These are phyloP conservation scores for Tricholoma matsutake DNA, from an alignment of 768 basidiomycete species.

Conservation along the genomic window DNA sequence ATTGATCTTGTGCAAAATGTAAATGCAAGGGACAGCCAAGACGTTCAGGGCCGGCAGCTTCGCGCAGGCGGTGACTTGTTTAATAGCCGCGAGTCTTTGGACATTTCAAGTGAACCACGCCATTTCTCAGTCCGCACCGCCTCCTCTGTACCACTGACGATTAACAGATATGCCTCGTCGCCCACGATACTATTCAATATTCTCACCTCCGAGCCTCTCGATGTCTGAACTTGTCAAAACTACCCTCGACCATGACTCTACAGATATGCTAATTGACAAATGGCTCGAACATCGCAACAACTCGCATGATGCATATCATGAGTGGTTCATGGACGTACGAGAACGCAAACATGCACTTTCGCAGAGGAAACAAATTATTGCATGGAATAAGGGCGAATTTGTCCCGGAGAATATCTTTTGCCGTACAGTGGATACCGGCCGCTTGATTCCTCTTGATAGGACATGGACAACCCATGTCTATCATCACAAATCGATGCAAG, in stretches of 20 bases:
- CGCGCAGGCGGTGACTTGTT: slow-evolving; percentile 22
- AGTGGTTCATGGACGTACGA: slow-evolving; percentile 71
- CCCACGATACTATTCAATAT: slow-evolving; percentile 55
- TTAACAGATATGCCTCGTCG: slow-evolving; percentile 37
- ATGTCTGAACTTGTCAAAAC: slow-evolving; percentile 81
- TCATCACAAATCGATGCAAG: slow-evolving; percentile 73
- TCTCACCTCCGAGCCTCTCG: slow-evolving; percentile 61
- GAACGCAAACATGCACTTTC: slow-evolving; percentile 59
- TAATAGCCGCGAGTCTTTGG: slow-evolving; percentile 24
- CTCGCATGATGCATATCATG: slow-evolving; percentile 66
- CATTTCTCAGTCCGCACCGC: slow-evolving; percentile 13
- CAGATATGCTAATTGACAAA: slow-evolving; percentile 78
- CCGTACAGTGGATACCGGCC: slow-evolving; percentile 73
- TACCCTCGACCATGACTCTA: slow-evolving; percentile 71
- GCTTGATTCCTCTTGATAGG: slow-evolving; percentile 75
- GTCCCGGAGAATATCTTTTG: slow-evolving; percentile 79
- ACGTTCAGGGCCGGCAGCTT: slow-evolving; percentile 28
- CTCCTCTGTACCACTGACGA: slow-evolving; percentile 4
- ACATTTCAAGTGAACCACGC: slow-evolving; percentile 14
- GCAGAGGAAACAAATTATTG: slow-evolving; percentile 47
- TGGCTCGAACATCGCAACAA: slow-evolving; percentile 71
- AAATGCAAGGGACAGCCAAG: not conserved
- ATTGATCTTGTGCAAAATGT: too few species aligned
- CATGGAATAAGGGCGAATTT: slow-evolving; percentile 72
- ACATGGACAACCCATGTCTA: slow-evolving; percentile 83